These are phyloP conservation scores for Trichomonascaceae sp. DNA, from an alignment of 1,139 yeast species.

Conservation along the genomic window DNA sequence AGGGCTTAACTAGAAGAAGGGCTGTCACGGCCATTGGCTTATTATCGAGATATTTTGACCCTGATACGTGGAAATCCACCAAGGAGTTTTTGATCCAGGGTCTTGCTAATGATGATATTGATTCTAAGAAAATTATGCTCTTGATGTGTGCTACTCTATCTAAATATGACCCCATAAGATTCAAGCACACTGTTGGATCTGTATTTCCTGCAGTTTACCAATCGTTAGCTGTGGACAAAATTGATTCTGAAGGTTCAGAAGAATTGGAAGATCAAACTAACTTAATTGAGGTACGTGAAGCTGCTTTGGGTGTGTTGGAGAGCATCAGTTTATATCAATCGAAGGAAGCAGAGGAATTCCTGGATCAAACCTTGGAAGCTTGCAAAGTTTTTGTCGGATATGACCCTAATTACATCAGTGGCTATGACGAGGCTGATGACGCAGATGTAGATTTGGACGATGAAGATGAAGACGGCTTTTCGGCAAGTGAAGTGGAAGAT, in stretches of 20 bases:
- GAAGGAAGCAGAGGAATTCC: constrained; percentile 22
- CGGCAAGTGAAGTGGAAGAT: constrained; percentile 37
- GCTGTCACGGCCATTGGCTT: constrained; percentile 52
- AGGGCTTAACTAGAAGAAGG: constrained; percentile 31
- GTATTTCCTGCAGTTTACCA: constrained; percentile 22
- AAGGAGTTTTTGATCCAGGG: constrained; percentile 19
- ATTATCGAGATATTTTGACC: constrained; percentile 37
- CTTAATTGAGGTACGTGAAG: constrained; percentile 30
- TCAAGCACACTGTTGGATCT: constrained; percentile 19
- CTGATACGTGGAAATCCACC: constrained; percentile 26
- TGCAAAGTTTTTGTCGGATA: constrained; percentile 44
- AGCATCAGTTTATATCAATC: constrained; percentile 20
- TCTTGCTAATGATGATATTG: constrained; percentile 17
- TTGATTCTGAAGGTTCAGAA: constrained; percentile 13
- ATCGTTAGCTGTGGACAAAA: constrained; percentile 18
- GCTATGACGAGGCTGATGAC: constrained; percentile 33
- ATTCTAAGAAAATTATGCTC: constrained; percentile 17
- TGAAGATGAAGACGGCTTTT: constrained; percentile 26
- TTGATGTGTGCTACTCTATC: constrained; percentile 28
- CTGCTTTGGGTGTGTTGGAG: constrained; percentile 29
- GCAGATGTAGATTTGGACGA: constrained; percentile 21
- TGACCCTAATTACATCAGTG: constrained; percentile 50
- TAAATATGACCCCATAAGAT: constrained; percentile 24
- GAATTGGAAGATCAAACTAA: constrained; percentile 13
- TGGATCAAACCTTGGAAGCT: constrained; percentile 30